Evolutionary conservation across 2,329 filamentous ascomycete genomes (phyloP).

Genomic region (Sclerotinia spermophila): DNA sequence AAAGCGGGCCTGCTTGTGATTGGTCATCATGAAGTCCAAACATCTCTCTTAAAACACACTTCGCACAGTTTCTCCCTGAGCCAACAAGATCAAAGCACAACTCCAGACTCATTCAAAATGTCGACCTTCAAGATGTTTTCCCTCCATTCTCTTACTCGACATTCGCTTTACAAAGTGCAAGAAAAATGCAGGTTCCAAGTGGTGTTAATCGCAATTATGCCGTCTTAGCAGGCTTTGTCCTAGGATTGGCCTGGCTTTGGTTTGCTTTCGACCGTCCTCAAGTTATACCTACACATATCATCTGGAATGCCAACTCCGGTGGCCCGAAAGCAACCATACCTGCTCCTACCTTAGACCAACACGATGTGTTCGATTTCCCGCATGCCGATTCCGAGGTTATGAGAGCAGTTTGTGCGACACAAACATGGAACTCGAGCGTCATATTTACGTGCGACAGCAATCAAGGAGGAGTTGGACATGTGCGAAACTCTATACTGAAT

Average conservation of each 20-base stretch:
- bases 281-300: conserved; percentile 18
- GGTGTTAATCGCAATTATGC: conserved; percentile 27
- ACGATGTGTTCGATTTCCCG: conserved; percentile 39
- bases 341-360: background rate
- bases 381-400: conserved; percentile 40
- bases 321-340: background rate
- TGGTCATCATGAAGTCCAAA: conserved; percentile 1
- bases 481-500: conserved; percentile 42
- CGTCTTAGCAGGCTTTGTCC: conserved; percentile 20
- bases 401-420: conserved; percentile 36
- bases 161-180: background rate
- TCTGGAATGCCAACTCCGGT: conserved; percentile 16
- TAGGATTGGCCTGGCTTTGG: conserved; percentile 29
- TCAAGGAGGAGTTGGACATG: conserved; percentile 41
- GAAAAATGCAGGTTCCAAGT: conserved; percentile 10
- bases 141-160: background rate
- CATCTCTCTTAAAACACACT: conserved; percentile 18
- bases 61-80: conserved; percentile 12
- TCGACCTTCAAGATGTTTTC: background rate
- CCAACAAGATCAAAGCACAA: conserved; percentile 19
- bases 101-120: conserved; percentile 9
- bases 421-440: conserved; percentile 38
- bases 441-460: conserved; percentile 42
- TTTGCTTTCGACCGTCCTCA: conserved; percentile 25
- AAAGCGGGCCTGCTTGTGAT: background rate